These are phyloP conservation scores for Pleurotus sapidus DNA, from an alignment of 768 basidiomycete genomes.

Conservation along the genomic window DNA sequence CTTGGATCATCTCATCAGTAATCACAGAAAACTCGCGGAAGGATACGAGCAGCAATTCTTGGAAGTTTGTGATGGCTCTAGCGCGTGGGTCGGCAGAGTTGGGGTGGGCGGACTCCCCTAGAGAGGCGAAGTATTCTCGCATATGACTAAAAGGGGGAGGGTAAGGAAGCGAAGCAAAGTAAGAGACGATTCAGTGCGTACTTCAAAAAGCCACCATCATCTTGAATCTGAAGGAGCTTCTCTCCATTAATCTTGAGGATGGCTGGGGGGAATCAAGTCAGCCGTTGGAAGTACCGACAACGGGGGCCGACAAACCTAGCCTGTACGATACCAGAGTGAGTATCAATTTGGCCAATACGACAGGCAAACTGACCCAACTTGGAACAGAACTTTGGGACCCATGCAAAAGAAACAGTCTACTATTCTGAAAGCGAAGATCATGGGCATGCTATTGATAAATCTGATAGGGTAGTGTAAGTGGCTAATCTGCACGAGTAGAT, in stretches of 20 bases:
- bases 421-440: conserved; percentile 97
- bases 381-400: conserved; percentile 98
- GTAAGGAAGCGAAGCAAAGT: not conserved
- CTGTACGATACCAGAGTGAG: conserved; percentile 2
- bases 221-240: conserved; percentile 86
- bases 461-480: conserved; percentile 28
- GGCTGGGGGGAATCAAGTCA: conserved; percentile 43
- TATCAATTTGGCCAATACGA: conserved; percentile 3
- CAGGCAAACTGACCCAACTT: conserved; percentile 75
- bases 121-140: conserved; percentile 91
- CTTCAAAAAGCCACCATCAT: conserved; percentile 97
- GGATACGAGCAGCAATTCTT: conserved; percentile 92
- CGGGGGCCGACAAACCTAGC: conserved; percentile 30
- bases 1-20: conserved; percentile 89
- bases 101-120: conserved; percentile 94
- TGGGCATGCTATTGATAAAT: conserved; percentile 92
- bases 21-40: conserved; percentile 98
- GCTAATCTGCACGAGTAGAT: not conserved
- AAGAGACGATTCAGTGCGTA: conserved; percentile 28
- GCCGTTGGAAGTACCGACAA: not conserved
- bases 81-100: conserved; percentile 82
- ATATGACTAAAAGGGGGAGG: conserved; percentile 59
- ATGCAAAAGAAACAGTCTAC: conserved; percentile 98
- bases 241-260: conserved; percentile 98
- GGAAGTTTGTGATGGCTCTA: conserved; percentile 94